A percentile compares a stretch with the other conserved stretches of the same genome.
These are phyloP conservation scores for Phyllosticta citriasiana DNA, from an alignment of 2,329 filamentous ascomycete species.

Conservation along the genomic window DNA sequence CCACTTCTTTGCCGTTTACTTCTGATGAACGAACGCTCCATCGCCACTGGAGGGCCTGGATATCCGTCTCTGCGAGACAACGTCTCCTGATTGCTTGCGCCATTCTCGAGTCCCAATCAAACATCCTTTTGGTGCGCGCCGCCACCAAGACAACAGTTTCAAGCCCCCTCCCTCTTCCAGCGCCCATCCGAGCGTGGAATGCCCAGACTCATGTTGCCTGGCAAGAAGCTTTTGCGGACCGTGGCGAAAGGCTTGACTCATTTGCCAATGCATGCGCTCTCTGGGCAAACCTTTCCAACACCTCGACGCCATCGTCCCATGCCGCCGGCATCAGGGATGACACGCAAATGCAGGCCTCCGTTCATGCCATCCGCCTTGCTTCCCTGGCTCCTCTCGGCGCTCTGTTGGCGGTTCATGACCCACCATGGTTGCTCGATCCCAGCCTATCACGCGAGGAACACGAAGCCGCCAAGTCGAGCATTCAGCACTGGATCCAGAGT, in stretches of 20 bases:
- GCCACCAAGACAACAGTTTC: constrained; percentile 7
- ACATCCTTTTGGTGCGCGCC: constrained; percentile 3
- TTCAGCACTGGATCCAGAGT: constrained; percentile 27
- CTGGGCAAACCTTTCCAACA: not conserved
- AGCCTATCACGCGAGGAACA: constrained; percentile 24
- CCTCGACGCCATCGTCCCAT: constrained; percentile 14
- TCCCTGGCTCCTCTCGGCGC: constrained; percentile 25
- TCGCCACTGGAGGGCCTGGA: constrained; percentile 25
- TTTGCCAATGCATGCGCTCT: not conserved
- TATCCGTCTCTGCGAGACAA: constrained; percentile 21
- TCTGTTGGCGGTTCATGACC: constrained; percentile 34
- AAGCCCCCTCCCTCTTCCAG: constrained; percentile 29
- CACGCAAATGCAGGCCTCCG: not conserved
- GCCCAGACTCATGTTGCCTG: constrained; percentile 11
- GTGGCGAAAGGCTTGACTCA: not conserved
- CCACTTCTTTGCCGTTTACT: constrained; percentile 15
- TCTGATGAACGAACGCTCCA: constrained; percentile 16
- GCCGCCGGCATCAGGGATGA: not conserved
- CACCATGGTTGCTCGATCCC: constrained; percentile 36
- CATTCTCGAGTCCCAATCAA: constrained; percentile 30
- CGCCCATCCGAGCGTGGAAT: constrained; percentile 28
- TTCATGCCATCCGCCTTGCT: not conserved
- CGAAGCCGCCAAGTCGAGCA: constrained; percentile 22
- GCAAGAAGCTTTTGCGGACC: not conserved
- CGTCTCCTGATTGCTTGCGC: constrained; percentile 33